Percentiles rank a stretch among this genome's conserved stretches.
phyloP scores from a whole-genome alignment of 2,329 filamentous ascomycete species.

The Venturiaceae sp. region DNA sequence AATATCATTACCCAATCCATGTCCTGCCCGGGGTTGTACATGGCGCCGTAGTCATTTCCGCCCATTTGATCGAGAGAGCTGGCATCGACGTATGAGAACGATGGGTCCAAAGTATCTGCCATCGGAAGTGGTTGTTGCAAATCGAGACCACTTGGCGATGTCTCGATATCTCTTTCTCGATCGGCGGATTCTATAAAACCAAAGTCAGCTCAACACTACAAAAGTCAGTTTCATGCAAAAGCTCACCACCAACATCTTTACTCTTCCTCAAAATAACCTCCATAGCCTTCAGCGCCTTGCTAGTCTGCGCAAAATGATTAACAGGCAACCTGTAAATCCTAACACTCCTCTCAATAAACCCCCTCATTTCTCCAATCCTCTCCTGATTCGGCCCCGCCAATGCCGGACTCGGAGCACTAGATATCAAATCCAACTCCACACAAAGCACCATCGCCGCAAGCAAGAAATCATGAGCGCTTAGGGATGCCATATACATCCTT shows the following conservation, averaged over 20 bases:
- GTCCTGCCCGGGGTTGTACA: not conserved
- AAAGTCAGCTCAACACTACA: not conserved
- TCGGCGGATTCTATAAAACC: not conserved
- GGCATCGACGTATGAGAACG: not conserved
- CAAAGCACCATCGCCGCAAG: slow-evolving; percentile 40
- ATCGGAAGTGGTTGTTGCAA: not conserved
- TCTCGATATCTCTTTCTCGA: not conserved
- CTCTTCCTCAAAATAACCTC: slow-evolving; percentile 2
- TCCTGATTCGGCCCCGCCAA: not conserved
- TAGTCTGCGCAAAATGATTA: not conserved
- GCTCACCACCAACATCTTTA: not conserved
- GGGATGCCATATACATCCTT: slow-evolving; percentile 36
- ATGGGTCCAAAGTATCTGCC: not conserved
- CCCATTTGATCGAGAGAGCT: not conserved
- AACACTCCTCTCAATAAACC: not conserved
- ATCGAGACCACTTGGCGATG: not conserved
- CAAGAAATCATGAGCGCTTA: slow-evolving; percentile 38
- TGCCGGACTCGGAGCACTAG: not conserved
- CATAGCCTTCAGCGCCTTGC: slow-evolving; percentile 5
- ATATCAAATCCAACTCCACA: slow-evolving; percentile 24
- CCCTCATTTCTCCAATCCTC: not conserved
- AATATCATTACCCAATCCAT: not conserved
- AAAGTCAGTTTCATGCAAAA: not conserved
- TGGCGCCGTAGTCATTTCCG: not conserved
- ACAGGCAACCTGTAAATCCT: slow-evolving; percentile 1